Conservation (phyloP, 306 rosid species). For the Fragaria nilgerrensis region DNA sequence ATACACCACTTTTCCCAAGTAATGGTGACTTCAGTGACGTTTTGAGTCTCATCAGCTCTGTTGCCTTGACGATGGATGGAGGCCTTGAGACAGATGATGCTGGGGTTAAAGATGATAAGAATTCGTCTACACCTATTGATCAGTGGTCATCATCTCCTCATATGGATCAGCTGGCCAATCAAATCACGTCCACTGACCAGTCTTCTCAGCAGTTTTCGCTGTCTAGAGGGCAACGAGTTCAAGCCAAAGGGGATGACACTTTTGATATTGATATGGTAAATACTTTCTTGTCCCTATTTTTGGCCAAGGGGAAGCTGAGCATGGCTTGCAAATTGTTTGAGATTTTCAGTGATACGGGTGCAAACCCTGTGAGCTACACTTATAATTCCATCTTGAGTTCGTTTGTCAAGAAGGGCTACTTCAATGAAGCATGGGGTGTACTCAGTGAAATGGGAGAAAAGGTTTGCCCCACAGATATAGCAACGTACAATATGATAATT, state of each 20-base stretch:
- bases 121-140: constrained; percentile 26
- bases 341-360: constrained; percentile 73
- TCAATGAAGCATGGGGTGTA: constrained; percentile 71
- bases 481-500: constrained; percentile 83
- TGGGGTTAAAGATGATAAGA: constrained; percentile 23
- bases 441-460: constrained; percentile 73
- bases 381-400: constrained; percentile 88
- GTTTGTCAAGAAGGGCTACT: constrained; percentile 88
- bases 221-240: constrained; percentile 60
- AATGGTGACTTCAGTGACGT: constrained; percentile 59
- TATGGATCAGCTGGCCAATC: constrained; percentile 71
- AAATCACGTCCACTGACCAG: constrained; percentile 30
- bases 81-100: constrained; percentile 20
- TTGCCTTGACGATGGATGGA: constrained; percentile 20
- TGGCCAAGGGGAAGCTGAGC: constrained; percentile 85
- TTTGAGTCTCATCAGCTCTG: constrained; percentile 40
- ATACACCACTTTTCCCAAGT: constrained; percentile 55
- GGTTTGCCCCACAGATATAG: constrained; percentile 73
- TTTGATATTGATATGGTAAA: constrained; percentile 85
- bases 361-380: constrained; percentile 65
- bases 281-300: constrained; percentile 76
- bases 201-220: constrained; percentile 44
- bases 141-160: constrained; percentile 84
- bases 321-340: constrained; percentile 88
- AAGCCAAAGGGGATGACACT: constrained; percentile 44